phyloP scores from a whole-genome alignment of 345 rosid species.

The Geranium brycei region DNA sequence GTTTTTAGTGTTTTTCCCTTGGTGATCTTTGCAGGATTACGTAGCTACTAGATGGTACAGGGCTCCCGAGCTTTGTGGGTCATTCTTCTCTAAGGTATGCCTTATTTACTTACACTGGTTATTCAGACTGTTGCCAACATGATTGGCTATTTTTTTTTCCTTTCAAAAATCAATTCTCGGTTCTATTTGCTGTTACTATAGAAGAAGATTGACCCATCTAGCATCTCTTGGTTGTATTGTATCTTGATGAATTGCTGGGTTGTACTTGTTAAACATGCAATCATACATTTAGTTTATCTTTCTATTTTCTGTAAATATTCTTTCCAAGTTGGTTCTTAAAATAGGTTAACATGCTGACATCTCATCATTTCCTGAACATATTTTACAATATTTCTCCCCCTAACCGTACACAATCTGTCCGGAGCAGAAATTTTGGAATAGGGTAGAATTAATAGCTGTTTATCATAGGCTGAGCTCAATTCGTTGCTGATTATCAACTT shows the following conservation, averaged over 20 bases:
- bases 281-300: background rate
- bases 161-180: background rate
- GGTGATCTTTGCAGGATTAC: conserved; percentile 49
- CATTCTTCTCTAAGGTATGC: conserved; percentile 84
- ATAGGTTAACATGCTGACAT: no score
- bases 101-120: no score
- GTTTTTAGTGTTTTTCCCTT: conserved; percentile 9
- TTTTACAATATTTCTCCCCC: no score
- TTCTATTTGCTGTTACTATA: background rate
- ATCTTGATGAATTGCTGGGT: no score
- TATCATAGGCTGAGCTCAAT: no score
- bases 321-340: background rate
- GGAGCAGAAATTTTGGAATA: no score
- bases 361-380: no score
- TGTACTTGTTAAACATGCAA: background rate
- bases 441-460: no score
- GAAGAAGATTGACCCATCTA: background rate
- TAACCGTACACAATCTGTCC: no score
- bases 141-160: no score
- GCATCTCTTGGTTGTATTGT: background rate
- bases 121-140: no score
- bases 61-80: conserved; percentile 76
- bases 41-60: conserved; percentile 99
- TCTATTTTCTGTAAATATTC: background rate
- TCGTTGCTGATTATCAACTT: no score